A percentile compares a stretch with the other conserved stretches of the same genome.
Conservation (phyloP, 306 rosid species). For the Pyrus communis region DNA sequence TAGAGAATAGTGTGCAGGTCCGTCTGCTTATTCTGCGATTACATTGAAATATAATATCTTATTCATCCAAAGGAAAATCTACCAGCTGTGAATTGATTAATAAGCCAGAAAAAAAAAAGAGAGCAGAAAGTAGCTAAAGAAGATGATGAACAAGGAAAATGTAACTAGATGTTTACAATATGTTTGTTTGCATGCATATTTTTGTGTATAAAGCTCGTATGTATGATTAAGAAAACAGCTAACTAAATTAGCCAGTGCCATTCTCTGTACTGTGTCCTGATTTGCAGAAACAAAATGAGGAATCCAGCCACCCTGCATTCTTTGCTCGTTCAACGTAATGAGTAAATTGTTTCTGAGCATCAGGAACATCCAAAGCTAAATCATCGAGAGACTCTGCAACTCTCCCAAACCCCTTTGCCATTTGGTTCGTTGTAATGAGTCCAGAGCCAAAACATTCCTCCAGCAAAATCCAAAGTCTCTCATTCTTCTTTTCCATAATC, state of each 20-base stretch:
- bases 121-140: neutral
- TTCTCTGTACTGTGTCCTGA: conserved; percentile 25
- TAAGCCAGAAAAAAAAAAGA: neutral
- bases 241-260: conserved; percentile 20
- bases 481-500: conserved; percentile 59
- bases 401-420: conserved; percentile 59
- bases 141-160: neutral
- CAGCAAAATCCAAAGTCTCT: conserved; percentile 53
- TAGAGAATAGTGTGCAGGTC: neutral
- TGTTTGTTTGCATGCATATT: neutral
- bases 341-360: conserved; percentile 47
- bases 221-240: neutral
- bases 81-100: neutral
- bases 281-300: conserved; percentile 33
- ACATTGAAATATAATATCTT: neutral
- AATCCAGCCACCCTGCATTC: conserved; percentile 56
- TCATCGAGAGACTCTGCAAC: conserved; percentile 65
- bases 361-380: conserved; percentile 69
- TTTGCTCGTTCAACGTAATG: conserved; percentile 44
- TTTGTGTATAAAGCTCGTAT: neutral
- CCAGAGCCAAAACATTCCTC: conserved; percentile 56
- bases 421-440: conserved; percentile 57
- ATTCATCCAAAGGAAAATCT: neutral
- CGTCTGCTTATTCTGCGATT: neutral
- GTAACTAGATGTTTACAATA: neutral